Percentiles rank a stretch among this genome's conserved stretches.
Evolutionary conservation across 1,284 basidiomycete species (phyloP).

Genomic region (Trichosporon inkin): DNA sequence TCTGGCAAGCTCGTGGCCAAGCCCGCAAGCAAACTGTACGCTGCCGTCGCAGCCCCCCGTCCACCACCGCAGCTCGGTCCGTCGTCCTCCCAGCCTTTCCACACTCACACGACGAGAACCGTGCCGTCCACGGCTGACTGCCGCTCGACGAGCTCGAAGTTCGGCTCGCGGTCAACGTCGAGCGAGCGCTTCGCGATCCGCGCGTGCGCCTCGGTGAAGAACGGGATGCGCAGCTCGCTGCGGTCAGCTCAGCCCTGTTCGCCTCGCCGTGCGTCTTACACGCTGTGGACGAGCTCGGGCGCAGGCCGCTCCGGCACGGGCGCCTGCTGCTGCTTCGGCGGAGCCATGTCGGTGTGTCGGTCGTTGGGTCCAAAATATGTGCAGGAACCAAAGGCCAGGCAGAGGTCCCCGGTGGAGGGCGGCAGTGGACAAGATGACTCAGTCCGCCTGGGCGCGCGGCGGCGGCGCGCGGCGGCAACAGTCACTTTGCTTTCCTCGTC

Average conservation of each 20-base stretch:
- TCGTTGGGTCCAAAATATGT: conserved; percentile 11
- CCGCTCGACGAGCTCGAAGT: conserved; percentile 69
- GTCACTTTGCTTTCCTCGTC: background rate
- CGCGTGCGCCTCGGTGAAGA: conserved; percentile 67
- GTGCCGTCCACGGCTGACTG: conserved; percentile 62
- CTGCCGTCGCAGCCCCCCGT: background rate
- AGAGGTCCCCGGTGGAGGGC: background rate
- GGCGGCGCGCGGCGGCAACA: too few species aligned
- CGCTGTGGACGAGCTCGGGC: conserved; percentile 9
- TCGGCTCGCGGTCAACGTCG: conserved; percentile 77
- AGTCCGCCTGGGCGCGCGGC: background rate
- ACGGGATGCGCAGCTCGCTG: conserved; percentile 72
- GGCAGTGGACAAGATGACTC: background rate
- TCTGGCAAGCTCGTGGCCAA: too few species aligned
- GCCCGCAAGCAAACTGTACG: too few species aligned
- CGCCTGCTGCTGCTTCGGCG: background rate
- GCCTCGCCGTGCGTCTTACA: background rate
- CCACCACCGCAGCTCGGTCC: background rate
- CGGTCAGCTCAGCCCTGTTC: conserved; percentile 1
- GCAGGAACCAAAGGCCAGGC: background rate
- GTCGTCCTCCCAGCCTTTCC: background rate
- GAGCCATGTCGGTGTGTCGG: background rate
- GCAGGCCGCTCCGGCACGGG: background rate
- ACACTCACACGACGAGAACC: conserved; percentile 63
- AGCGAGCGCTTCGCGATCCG: conserved; percentile 71